These are phyloP conservation scores for Phytophthora macrochlamydospora DNA, from an alignment of 352 stramenopile species.

Conservation along the genomic window DNA sequence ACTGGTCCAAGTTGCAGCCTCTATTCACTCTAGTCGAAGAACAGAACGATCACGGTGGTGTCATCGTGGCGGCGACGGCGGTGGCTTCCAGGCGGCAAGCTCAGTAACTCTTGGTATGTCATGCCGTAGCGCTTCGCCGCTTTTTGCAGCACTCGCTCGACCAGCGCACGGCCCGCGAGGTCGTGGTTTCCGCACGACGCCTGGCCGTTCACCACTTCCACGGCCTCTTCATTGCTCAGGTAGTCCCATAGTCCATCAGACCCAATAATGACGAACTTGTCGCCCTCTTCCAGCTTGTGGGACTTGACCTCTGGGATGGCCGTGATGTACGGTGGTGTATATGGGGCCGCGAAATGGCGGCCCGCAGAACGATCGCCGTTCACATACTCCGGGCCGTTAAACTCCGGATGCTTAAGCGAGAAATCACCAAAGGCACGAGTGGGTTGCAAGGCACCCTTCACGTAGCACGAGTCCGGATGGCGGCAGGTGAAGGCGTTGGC, in stretches of 20 bases:
- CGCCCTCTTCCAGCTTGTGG: constrained; percentile 61
- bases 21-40: constrained; percentile 63
- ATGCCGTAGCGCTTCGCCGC: constrained; percentile 79
- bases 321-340: constrained; percentile 94
- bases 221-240: constrained; percentile 94
- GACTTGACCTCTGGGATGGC: constrained; percentile 85
- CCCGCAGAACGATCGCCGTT: constrained; percentile 85
- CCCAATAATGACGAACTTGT: constrained; percentile 97
- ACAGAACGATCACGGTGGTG: constrained; percentile 92
- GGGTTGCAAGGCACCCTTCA: constrained; percentile 91
- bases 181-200: constrained; percentile 65
- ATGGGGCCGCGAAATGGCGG: constrained; percentile 87
- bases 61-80: constrained; percentile 92
- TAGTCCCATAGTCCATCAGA: constrained; percentile 99
- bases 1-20: constrained; percentile 7
- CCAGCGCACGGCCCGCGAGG: constrained; percentile 71
- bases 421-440: constrained; percentile 93
- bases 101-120: constrained; percentile 83
- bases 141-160: constrained; percentile 82
- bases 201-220: constrained; percentile 89
- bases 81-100: constrained; percentile 76
- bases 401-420: constrained; percentile 94
- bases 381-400: constrained; percentile 86
- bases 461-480: constrained; percentile 92
- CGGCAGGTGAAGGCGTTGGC: constrained; percentile 92